These are phyloP conservation scores for Gossypium lobatum DNA, from an alignment of 441 rosid species.

Conservation along the genomic window DNA sequence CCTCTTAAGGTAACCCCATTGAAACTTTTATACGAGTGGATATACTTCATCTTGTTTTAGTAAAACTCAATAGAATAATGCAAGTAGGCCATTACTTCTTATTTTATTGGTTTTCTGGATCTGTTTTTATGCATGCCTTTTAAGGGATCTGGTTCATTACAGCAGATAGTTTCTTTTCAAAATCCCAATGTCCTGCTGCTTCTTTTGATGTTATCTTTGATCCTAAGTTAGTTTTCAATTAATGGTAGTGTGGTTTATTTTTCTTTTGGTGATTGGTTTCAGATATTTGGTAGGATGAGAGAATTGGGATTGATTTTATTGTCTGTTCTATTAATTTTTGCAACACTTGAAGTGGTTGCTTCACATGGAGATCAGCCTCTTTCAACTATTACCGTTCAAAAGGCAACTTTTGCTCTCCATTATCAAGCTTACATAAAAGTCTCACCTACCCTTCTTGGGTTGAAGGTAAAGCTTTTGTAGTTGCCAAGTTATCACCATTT, in stretches of 20 bases:
- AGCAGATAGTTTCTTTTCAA: neutral
- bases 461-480: conserved; percentile 29
- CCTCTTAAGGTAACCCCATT: neutral
- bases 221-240: neutral
- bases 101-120: neutral
- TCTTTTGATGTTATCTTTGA: neutral
- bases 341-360: conserved; percentile 29
- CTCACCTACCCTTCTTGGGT: conserved; percentile 58
- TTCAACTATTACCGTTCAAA: conserved; percentile 48
- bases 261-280: conserved; percentile 6
- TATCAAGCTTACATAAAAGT: conserved; percentile 47
- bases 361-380: conserved; percentile 54
- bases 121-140: neutral
- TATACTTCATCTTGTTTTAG: neutral
- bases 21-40: neutral
- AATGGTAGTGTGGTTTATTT: neutral
- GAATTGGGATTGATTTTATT: conserved; percentile 23
- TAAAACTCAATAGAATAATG: neutral
- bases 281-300: conserved; percentile 29
- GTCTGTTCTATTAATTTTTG: conserved; percentile 31
- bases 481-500: neutral
- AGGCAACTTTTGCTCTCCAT: conserved; percentile 33
- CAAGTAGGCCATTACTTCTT: neutral
- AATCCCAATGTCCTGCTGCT: neutral
- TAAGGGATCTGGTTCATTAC: neutral